Percentiles rank a stretch among this genome's conserved stretches.
phyloP scores from a whole-genome alignment of 2,329 filamentous ascomycete species.

The Fusarium avenaceum region DNA sequence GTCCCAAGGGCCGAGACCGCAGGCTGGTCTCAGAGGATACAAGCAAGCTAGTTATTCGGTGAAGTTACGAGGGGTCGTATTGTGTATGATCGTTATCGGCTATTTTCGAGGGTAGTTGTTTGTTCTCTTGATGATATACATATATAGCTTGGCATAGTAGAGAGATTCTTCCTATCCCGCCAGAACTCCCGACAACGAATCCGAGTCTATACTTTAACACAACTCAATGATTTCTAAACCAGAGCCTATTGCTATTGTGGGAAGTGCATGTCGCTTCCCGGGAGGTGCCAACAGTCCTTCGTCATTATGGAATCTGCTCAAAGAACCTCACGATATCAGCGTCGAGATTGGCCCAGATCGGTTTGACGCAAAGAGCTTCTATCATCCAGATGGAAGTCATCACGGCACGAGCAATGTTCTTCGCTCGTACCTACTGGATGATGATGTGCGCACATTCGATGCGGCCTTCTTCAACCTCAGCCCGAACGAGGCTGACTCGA shows the following conservation, averaged over 20 bases:
- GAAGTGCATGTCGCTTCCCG: conserved; percentile 57
- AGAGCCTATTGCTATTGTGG: conserved; percentile 59
- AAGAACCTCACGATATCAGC: fast-evolving
- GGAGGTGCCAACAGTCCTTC: conserved; percentile 49
- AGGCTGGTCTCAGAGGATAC: no score
- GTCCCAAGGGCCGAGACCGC: no score
- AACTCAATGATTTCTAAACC: no score
- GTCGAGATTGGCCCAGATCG: neutral
- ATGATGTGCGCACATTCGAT: conserved; percentile 44
- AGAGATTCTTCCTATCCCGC: no score
- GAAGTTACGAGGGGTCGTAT: no score
- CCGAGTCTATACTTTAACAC: no score
- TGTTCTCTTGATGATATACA: no score
- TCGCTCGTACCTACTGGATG: neutral
- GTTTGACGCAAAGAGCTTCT: neutral
- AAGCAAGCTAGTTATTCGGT: no score
- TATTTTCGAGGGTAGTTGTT: no score
- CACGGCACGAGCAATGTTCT: neutral
- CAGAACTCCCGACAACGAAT: no score
- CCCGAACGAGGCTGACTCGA: fast-evolving
- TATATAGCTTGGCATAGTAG: no score
- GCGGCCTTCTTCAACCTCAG: conserved; percentile 14
- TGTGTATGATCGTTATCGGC: no score
- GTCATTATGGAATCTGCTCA: conserved; percentile 5
- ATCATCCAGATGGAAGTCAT: neutral